phyloP scores from a whole-genome alignment of 2,329 filamentous ascomycete genomes.

The Pseudocercospora eumusae region DNA sequence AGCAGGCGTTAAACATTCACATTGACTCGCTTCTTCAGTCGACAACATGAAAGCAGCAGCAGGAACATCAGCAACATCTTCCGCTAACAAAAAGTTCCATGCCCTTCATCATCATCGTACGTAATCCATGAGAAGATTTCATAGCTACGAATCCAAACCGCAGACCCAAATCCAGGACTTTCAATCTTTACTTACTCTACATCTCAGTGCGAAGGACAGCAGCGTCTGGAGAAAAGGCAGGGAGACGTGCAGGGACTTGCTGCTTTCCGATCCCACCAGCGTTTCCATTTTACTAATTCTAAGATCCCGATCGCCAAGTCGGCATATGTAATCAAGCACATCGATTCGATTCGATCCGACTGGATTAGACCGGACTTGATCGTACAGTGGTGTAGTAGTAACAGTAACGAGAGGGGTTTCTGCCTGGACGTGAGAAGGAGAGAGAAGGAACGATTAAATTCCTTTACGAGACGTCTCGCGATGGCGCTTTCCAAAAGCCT shows the following conservation, averaged over 20 bases:
- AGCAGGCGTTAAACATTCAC: not conserved
- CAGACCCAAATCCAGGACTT: not conserved
- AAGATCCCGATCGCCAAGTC: slow-evolving; percentile 53
- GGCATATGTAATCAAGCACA: slow-evolving; percentile 18
- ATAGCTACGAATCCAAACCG: not conserved
- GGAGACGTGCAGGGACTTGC: too few relatives aligned
- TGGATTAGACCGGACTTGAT: too few relatives aligned
- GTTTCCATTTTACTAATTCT: too few relatives aligned
- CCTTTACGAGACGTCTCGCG: slow-evolving; percentile 43
- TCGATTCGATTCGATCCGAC: too few relatives aligned
- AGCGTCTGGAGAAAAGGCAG: too few relatives aligned
- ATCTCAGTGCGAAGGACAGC: too few relatives aligned
- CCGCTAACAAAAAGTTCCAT: not conserved
- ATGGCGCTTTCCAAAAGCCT: slow-evolving; percentile 52
- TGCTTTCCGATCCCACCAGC: slow-evolving; percentile 43
- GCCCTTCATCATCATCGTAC: not conserved
- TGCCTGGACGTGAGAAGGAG: slow-evolving; percentile 1
- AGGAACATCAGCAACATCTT: not conserved
- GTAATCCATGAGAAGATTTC: not conserved
- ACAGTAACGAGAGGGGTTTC: too few relatives aligned
- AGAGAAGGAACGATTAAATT: too few relatives aligned
- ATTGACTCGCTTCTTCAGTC: too few relatives aligned
- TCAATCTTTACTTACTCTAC: slow-evolving; percentile 31
- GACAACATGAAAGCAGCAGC: too few relatives aligned
- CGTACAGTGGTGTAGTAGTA: slow-evolving; percentile 37